A percentile compares a stretch with the other conserved stretches of the same genome.
Conservation (phyloP, 2,329 filamentous ascomycete species). For the Aspergillus quadricinctus region DNA sequence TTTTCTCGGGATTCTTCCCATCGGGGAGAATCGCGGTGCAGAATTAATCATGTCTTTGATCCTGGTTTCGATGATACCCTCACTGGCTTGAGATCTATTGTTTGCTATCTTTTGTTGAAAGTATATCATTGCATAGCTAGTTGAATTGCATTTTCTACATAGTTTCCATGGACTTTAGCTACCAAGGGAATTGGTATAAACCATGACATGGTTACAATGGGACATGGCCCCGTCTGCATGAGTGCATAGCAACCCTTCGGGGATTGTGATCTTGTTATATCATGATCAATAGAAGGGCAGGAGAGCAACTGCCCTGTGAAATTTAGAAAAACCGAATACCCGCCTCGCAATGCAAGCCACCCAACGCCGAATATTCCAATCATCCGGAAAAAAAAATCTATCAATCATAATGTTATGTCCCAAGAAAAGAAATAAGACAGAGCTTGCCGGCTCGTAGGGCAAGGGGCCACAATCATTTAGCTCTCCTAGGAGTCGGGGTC, state of each 20-base stretch:
- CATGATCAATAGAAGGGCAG: neutral
- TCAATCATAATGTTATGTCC: neutral
- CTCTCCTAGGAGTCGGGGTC: constrained; percentile 34
- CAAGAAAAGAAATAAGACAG: neutral
- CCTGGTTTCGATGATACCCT: neutral
- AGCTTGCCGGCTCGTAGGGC: neutral
- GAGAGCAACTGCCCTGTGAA: neutral
- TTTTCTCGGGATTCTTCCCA: neutral
- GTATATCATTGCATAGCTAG: neutral
- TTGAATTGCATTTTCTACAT: neutral
- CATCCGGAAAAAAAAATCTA: neutral
- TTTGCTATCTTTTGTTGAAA: neutral
- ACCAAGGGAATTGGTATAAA: neutral
- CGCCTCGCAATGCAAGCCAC: neutral
- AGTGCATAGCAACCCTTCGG: neutral
- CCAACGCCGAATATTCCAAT: neutral
- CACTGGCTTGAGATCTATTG: neutral
- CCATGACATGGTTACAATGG: neutral
- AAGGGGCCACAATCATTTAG: constrained; percentile 12
- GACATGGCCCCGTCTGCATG: neutral
- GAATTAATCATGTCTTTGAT: neutral
- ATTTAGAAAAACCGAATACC: neutral
- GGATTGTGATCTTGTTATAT: neutral
- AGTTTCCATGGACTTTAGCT: neutral
- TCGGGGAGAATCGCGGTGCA: neutral